Percentiles rank a stretch among this genome's conserved stretches.
Evolutionary conservation across 2,329 filamentous ascomycete genomes (phyloP).

Genomic region (Cytospora leucostoma): DNA sequence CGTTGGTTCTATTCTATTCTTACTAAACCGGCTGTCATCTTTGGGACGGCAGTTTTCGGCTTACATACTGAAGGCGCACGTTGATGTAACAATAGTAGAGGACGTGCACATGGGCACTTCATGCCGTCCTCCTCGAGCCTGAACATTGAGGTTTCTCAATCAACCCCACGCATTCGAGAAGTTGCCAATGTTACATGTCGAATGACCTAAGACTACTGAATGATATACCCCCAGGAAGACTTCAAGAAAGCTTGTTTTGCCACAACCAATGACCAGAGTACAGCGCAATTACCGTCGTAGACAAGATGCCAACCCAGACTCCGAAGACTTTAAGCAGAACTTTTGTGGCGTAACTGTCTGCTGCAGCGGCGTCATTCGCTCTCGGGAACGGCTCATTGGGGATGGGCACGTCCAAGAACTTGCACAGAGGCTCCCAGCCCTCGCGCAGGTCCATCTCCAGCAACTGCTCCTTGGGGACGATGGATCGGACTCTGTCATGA

Average conservation of each 20-base stretch:
- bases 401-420: constrained; percentile 10
- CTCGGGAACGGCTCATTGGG: constrained; percentile 28
- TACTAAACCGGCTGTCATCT: no score
- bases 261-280: background rate
- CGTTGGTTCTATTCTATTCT: no score
- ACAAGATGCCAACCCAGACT: constrained; percentile 30
- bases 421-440: constrained; percentile 12
- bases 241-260: background rate
- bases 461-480: background rate
- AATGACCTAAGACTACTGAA: no score
- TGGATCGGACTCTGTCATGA: constrained; percentile 2
- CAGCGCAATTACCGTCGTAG: constrained; percentile 11
- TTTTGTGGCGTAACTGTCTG: constrained; percentile 28
- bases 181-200: no score
- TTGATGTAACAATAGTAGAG: no score
- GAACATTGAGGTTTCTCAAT: no score
- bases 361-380: constrained; percentile 33
- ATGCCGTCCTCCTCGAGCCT: no score
- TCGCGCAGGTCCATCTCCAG: constrained; percentile 26
- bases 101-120: no score
- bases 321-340: constrained; percentile 27
- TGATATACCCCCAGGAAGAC: no score
- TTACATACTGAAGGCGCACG: no score
- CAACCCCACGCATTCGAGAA: no score
- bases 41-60: no score